These are phyloP conservation scores for Quercus aquifolioides DNA, from an alignment of 306 rosid genomes.

Conservation along the genomic window DNA sequence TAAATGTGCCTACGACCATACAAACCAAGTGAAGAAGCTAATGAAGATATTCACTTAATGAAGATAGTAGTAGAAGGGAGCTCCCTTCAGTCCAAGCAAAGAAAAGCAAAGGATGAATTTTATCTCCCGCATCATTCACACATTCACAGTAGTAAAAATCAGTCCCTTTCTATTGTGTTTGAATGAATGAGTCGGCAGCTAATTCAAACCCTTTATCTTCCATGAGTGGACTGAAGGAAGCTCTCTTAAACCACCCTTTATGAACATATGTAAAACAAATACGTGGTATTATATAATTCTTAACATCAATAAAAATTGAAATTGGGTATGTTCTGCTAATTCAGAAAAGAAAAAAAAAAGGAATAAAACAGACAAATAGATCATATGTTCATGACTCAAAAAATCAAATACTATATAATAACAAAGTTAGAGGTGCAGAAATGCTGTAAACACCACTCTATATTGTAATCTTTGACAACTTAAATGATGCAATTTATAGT, in stretches of 20 bases:
- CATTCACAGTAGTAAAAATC: constrained; percentile 57
- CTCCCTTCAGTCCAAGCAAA: constrained; percentile 99
- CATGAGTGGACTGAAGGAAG: constrained; percentile 96
- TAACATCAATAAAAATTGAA: neutral
- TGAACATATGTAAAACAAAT: neutral
- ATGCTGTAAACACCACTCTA: neutral
- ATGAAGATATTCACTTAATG: neutral
- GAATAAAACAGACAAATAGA: neutral
- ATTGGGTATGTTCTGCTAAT: neutral
- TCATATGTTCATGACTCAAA: no score
- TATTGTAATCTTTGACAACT: neutral
- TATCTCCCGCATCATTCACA: constrained; percentile 93
- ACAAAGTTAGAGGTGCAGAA: neutral
- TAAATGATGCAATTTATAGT: neutral
- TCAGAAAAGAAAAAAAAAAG: neutral
- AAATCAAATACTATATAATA: neutral
- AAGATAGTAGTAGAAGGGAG: constrained; percentile 60
- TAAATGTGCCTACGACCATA: neutral
- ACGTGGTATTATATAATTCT: neutral
- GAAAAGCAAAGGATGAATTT: constrained; percentile 61
- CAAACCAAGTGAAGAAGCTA: neutral
- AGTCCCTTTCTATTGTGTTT: constrained; percentile 59
- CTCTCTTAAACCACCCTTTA: constrained; percentile 57
- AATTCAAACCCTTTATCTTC: constrained; percentile 66
- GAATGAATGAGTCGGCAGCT: constrained; percentile 97